Conservation (phyloP, 140 eudicot species). For the Anethum foeniculum region DNA sequence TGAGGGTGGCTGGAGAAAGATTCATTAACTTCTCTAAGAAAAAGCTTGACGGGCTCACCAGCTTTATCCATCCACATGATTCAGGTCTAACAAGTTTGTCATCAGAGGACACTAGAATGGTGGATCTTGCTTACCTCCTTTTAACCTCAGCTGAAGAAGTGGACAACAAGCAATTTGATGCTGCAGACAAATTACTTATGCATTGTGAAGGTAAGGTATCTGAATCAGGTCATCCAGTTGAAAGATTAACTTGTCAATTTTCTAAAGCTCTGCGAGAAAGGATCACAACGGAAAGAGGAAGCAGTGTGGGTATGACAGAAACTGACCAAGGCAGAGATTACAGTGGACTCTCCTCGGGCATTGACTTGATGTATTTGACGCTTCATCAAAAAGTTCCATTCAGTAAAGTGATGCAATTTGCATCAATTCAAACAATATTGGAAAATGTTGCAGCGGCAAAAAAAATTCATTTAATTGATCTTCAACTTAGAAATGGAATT, state of each 20-base stretch:
- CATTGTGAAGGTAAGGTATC: constrained; percentile 41
- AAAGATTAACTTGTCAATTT: constrained; percentile 31
- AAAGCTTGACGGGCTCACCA: constrained; percentile 30
- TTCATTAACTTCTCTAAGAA: constrained; percentile 45
- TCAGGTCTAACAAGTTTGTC: constrained; percentile 35
- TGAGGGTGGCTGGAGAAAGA: constrained; percentile 50
- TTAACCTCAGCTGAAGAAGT: constrained; percentile 53
- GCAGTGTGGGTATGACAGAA: constrained; percentile 3
- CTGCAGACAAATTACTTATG: constrained; percentile 25
- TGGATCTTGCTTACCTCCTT: constrained; percentile 50
- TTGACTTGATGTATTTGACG: constrained; percentile 25
- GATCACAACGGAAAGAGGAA: constrained; percentile 38
- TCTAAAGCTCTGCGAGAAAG: constrained; percentile 33
- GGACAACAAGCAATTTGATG: constrained; percentile 31
- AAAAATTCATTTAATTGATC: neutral
- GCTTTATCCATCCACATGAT: constrained; percentile 45
- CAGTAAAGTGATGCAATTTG: constrained; percentile 37
- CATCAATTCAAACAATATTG: constrained; percentile 40
- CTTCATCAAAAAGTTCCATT: constrained; percentile 39
- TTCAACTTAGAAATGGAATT: constrained; percentile 18
- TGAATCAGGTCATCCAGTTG: constrained; percentile 40
- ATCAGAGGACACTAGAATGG: constrained; percentile 35
- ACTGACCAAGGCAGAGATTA: constrained; percentile 12
- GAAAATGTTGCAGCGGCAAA: constrained; percentile 30
- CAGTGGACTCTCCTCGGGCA: constrained; percentile 7